Base-by-base conservation (phyloP, 1,284 basidiomycete genomes). In the Coniferiporia weirii region DNA sequence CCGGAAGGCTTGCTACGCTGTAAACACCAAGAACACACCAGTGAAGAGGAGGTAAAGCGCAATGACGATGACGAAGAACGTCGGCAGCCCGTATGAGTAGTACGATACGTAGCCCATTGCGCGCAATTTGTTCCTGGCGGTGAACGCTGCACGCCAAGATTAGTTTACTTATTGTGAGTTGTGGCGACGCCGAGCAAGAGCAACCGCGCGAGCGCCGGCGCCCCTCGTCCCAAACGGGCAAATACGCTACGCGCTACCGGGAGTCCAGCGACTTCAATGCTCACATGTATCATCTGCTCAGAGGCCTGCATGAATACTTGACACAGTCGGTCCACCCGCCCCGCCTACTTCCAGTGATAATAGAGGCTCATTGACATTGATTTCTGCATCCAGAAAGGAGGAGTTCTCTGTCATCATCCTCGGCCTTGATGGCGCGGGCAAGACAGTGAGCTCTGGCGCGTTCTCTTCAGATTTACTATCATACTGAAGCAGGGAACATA, bases 391-490 rank as follows among this genome's bases (percentile, higher is more conserved):
- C 65, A 89, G 88, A 65, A 96, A 96, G 73, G 93, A 96, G 65
- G 92, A 96, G 67, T 96, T 95, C 71, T 93, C 90, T 10, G 85
- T 97, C 34, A 90, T 96, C 59, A 96, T 97, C 67, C 86, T 97
- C 56, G 94, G 93, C 22, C 78, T 92, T 15, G 89, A 91, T 68
- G 87, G 87, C 13, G 94, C 94, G 20, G 95, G 94, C 51, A 97
- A 97, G 78, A 95, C 94, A 59, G 93, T 93, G 65, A 64, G 77
- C 72, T 27, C 27, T 27, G 60, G 6, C 19, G 13, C 32, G 50
- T 50, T 40, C 55, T 60, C 19, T 15, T 45, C 36, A 32, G 57
- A 19, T 27, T 20, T 38, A 35, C 52, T 52, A 56, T 52, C 44
- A 38, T 52, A 43, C 45, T 34, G 56, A 51, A 50, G 57, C 57